phyloP scores from a whole-genome alignment of 352 stramenopile species.

The Thalassiosira livingstoniorum region DNA sequence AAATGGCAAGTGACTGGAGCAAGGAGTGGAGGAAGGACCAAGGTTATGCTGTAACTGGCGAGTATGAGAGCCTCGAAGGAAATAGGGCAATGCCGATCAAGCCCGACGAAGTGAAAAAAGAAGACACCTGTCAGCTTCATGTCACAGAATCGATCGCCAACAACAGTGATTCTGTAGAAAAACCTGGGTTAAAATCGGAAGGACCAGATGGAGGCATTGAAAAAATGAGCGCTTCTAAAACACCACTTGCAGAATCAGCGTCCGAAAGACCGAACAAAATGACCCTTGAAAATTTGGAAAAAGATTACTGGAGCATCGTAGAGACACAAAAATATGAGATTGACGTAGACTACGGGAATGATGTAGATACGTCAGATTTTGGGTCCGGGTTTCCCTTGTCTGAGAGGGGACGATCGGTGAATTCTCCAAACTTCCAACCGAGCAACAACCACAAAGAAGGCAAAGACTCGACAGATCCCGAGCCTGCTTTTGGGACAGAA shows the following conservation, averaged over 20 bases:
- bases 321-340: conserved; percentile 81
- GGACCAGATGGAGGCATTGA: too few species aligned
- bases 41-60: conserved; percentile 55
- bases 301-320: conserved; percentile 90
- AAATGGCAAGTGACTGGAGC: conserved; percentile 85
- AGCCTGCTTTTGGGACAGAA: conserved; percentile 83
- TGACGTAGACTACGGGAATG: conserved; percentile 89
- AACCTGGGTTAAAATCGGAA: too few species aligned
- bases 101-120: too few species aligned
- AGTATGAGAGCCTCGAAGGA: too few species aligned
- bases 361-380: conserved; percentile 87
- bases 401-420: conserved; percentile 71
- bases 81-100: too few species aligned
- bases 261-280: too few species aligned
- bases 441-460: conserved; percentile 39
- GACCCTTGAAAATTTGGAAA: conserved; percentile 82
- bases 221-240: too few species aligned
- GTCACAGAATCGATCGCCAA: too few species aligned
- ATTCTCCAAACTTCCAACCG: conserved; percentile 54
- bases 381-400: conserved; percentile 87
- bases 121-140: too few species aligned
- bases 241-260: too few species aligned
- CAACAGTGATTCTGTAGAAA: too few species aligned
- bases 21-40: conserved; percentile 82
- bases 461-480: conserved; percentile 75